Conservation (phyloP, 805 yeast species). For the Candida boidinii region DNA sequence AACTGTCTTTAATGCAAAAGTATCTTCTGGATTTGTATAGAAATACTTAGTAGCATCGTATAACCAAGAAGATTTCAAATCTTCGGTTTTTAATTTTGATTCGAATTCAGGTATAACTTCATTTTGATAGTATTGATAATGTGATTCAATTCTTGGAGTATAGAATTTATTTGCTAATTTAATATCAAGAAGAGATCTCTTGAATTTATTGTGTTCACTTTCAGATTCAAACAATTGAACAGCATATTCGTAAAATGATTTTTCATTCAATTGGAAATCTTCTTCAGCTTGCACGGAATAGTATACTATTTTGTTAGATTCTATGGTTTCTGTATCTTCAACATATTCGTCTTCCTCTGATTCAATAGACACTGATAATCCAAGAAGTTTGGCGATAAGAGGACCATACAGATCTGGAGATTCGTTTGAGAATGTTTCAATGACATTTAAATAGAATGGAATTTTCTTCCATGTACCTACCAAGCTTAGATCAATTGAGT, state of each 20-base stretch:
- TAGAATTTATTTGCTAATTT: slow-evolving; percentile 37
- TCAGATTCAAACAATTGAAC: slow-evolving; percentile 7
- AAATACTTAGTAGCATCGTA: slow-evolving; percentile 33
- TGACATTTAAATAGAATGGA: slow-evolving; percentile 32
- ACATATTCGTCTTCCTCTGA: slow-evolving; percentile 18
- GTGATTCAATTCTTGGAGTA: slow-evolving; percentile 60
- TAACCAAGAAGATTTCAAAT: slow-evolving; percentile 39
- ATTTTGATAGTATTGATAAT: slow-evolving; percentile 42
- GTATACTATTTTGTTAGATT: no score
- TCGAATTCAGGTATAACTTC: slow-evolving; percentile 22
- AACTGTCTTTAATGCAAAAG: slow-evolving; percentile 68
- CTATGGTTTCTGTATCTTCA: slow-evolving; percentile 21
- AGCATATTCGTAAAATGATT: slow-evolving; percentile 16
- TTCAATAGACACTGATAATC: slow-evolving; percentile 3
- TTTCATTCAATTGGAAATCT: slow-evolving; percentile 13
- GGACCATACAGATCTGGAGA: slow-evolving; percentile 30
- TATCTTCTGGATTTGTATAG: slow-evolving; percentile 62
- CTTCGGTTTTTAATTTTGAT: slow-evolving; percentile 9
- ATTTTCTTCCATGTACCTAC: slow-evolving; percentile 32
- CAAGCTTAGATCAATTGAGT: slow-evolving; percentile 21
- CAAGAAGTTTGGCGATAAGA: slow-evolving; percentile 21
- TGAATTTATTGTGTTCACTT: no score
- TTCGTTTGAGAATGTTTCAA: slow-evolving; percentile 29
- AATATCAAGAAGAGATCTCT: slow-evolving; percentile 26
- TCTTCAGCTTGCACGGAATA: no score